Conservation (phyloP, 371 early-diverging fungal species). For the Nosema muscidifuracis region DNA sequence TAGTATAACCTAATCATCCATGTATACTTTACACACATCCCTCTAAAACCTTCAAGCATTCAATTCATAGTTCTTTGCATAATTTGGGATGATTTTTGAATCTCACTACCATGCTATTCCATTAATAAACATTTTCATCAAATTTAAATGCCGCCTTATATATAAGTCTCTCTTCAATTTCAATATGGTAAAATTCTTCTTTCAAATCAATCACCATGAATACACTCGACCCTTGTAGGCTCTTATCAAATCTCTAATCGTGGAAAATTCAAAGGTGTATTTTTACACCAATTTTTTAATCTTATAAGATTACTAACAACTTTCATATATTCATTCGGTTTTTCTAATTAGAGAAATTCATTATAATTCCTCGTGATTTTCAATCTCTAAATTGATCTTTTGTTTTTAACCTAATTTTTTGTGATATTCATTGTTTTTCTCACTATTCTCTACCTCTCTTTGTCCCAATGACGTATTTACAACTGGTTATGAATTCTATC, state of each 20-base stretch:
- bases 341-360: too few species aligned
- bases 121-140: constrained; percentile 35
- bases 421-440: too few species aligned
- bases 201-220: constrained; percentile 27
- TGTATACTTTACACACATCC: too few species aligned
- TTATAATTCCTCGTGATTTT: too few species aligned
- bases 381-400: too few species aligned
- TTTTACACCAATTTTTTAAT: constrained; percentile 29
- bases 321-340: constrained; percentile 52
- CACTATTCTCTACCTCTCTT: too few species aligned
- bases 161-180: constrained; percentile 16
- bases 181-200: constrained; percentile 5
- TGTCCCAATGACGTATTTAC: too few species aligned
- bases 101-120: constrained; percentile 38
- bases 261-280: constrained; percentile 19
- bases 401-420: too few species aligned
- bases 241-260: constrained; percentile 18
- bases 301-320: constrained; percentile 17
- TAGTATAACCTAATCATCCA: too few species aligned
- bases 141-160: constrained; percentile 19
- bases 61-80: constrained; percentile 47
- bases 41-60: too few species aligned
- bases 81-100: constrained; percentile 43
- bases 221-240: constrained; percentile 14
- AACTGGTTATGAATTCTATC: too few species aligned